Percentiles rank a stretch among this genome's conserved stretches.
Evolutionary conservation across 129 eudicot genomes (phyloP).

Genomic region (Lonicera japonica): DNA sequence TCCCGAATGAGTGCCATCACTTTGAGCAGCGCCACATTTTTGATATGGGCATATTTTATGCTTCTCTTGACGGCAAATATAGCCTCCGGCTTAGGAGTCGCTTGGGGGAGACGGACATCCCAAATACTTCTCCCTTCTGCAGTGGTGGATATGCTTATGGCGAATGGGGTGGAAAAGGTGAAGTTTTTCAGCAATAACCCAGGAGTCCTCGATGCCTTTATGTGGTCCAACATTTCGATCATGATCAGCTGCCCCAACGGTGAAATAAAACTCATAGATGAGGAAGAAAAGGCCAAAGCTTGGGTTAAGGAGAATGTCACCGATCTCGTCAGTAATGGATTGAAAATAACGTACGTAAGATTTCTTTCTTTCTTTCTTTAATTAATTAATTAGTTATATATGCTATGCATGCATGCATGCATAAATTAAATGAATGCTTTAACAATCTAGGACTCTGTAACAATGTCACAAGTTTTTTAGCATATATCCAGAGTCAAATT

Average conservation of each 20-base stretch:
- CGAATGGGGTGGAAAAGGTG: constrained; percentile 2
- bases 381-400: too few species aligned
- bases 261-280: background rate
- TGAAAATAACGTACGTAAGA: background rate
- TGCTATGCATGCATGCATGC: too few species aligned
- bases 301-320: background rate
- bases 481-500: too few species aligned
- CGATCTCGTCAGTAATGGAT: background rate
- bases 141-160: constrained; percentile 20
- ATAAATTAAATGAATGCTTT: too few species aligned
- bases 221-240: background rate
- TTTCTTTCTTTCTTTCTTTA: too few species aligned
- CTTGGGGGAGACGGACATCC: constrained; percentile 16
- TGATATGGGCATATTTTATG: background rate
- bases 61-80: background rate
- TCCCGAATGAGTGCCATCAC: too few species aligned
- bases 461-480: too few species aligned
- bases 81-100: constrained; percentile 11
- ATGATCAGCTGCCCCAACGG: background rate
- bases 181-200: background rate
- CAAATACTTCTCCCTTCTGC: constrained; percentile 16
- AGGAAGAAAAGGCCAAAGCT: background rate
- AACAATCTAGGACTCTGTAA: too few species aligned
- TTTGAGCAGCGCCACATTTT: background rate
- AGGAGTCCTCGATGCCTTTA: constrained; percentile 6